Evolutionary conservation across 2,329 filamentous ascomycete genomes (phyloP).

Genomic region (Byssothecium circinans): DNA sequence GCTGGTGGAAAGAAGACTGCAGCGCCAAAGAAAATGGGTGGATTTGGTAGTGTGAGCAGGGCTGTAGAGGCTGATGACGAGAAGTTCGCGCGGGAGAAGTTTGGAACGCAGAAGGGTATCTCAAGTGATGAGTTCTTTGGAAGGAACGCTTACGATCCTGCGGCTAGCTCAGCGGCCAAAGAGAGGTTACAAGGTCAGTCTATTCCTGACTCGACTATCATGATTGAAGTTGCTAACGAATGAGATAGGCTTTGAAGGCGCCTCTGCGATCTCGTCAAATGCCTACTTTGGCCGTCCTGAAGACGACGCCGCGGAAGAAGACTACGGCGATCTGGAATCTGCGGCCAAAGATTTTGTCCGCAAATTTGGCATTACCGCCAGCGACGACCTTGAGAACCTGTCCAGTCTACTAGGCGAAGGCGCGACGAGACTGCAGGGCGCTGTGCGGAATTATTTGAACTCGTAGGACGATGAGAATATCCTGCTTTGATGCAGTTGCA

Average conservation of each 20-base stretch:
- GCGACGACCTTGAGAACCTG: slow-evolving; percentile 92
- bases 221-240: slow-evolving; percentile 7
- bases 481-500: background rate
- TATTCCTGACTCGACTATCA: too few species aligned
- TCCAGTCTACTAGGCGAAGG: slow-evolving; percentile 82
- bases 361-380: slow-evolving; percentile 92
- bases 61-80: slow-evolving; percentile 67
- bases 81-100: slow-evolving; percentile 82
- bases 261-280: slow-evolving; percentile 89
- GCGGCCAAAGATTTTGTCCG: slow-evolving; percentile 95
- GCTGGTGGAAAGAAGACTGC: slow-evolving; percentile 60
- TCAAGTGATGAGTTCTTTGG: slow-evolving; percentile 99
- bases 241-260: slow-evolving; percentile 77
- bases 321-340: slow-evolving; percentile 87
- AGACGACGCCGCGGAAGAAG: slow-evolving; percentile 69
- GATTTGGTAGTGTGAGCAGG: slow-evolving; percentile 85
- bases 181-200: slow-evolving; percentile 65
- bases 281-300: slow-evolving; percentile 96
- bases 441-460: slow-evolving; percentile 45
- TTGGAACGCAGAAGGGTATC: slow-evolving; percentile 91
- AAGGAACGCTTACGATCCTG: slow-evolving; percentile 81
- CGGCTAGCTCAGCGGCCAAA: slow-evolving; percentile 82
- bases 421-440: slow-evolving; percentile 75
- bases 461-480: slow-evolving; percentile 28
- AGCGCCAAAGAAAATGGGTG: slow-evolving; percentile 76